Evolutionary conservation across 208 protist genomes (phyloP).

Genomic region (Spongospora subterranea): DNA sequence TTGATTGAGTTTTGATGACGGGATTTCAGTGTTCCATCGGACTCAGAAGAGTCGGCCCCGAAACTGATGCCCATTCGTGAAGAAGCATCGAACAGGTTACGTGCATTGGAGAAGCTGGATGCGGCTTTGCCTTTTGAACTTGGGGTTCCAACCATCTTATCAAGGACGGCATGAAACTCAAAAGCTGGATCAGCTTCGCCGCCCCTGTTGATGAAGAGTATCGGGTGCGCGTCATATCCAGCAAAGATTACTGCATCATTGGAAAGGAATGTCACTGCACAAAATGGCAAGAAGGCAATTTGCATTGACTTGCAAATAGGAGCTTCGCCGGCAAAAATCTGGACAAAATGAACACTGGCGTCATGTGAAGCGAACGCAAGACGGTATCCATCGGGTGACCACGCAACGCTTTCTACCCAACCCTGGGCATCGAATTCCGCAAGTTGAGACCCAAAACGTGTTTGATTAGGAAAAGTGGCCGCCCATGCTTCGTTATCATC

Average conservation of each 20-base stretch:
- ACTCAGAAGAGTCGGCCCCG: not conserved
- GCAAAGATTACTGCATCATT: conserved; percentile 63
- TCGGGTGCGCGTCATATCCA: conserved; percentile 64
- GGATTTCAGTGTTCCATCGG: conserved; percentile 5
- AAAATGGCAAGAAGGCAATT: conserved; percentile 60
- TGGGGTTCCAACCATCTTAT: conserved; percentile 52
- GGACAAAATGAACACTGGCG: conserved; percentile 48
- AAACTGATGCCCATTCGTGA: conserved; percentile 17
- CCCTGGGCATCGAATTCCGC: conserved; percentile 72
- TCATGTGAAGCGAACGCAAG: conserved; percentile 72
- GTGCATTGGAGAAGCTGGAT: conserved; percentile 7
- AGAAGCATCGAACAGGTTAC: conserved; percentile 45
- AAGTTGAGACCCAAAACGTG: conserved; percentile 75
- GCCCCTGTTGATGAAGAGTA: conserved; percentile 62
- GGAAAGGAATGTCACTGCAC: conserved; percentile 65
- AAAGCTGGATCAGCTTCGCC: conserved; percentile 15
- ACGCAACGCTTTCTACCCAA: conserved; percentile 81
- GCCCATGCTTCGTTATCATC: conserved; percentile 23
- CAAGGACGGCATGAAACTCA: not conserved
- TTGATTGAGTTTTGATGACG: conserved; percentile 20
- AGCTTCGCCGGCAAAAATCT: not conserved
- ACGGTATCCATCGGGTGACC: conserved; percentile 76
- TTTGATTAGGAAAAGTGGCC: conserved; percentile 61
- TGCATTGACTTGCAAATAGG: conserved; percentile 6
- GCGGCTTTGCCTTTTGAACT: conserved; percentile 3